phyloP scores from a whole-genome alignment of 2,329 filamentous ascomycete species.

The Fusarium redolens region DNA sequence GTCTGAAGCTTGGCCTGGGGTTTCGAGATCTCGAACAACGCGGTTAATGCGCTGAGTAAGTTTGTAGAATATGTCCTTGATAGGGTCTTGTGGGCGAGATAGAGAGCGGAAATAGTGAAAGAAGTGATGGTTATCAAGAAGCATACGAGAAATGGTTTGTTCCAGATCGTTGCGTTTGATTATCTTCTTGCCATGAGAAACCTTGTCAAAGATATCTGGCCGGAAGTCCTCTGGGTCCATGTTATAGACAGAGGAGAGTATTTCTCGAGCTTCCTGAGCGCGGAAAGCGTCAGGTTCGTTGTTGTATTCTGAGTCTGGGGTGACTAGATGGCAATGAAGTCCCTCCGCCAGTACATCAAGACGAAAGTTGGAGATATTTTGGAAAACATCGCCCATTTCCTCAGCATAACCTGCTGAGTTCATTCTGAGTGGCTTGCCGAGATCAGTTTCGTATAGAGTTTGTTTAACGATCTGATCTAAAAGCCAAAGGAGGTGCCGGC shows the following conservation, averaged over 20 bases:
- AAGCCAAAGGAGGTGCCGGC: constrained; percentile 66
- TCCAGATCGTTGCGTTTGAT: constrained; percentile 60
- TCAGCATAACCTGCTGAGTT: constrained; percentile 56
- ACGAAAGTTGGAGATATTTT: constrained; percentile 61
- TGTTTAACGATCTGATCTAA: constrained; percentile 64
- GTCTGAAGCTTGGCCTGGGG: constrained; percentile 3
- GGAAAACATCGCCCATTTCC: constrained; percentile 62
- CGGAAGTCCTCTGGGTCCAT: constrained; percentile 56
- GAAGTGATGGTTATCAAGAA: constrained; percentile 65
- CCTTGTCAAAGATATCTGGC: constrained; percentile 57
- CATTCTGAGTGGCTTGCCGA: constrained; percentile 55
- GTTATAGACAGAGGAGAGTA: constrained; percentile 60
- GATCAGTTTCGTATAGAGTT: constrained; percentile 55
- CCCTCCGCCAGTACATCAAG: constrained; percentile 63
- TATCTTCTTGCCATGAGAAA: constrained; percentile 48
- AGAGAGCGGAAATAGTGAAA: constrained; percentile 64
- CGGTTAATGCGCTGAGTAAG: constrained; percentile 60
- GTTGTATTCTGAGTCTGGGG: constrained; percentile 46
- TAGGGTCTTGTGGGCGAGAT: constrained; percentile 57
- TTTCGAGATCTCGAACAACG: constrained; percentile 59
- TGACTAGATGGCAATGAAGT: constrained; percentile 61
- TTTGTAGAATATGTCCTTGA: constrained; percentile 60
- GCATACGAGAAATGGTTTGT: constrained; percentile 63
- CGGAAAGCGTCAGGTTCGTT: constrained; percentile 51
- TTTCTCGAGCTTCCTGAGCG: constrained; percentile 62